Percentiles rank a stretch among this genome's conserved stretches.
phyloP scores from a whole-genome alignment of 2,329 filamentous ascomycete species.

The Alternaria brassicicola region DNA sequence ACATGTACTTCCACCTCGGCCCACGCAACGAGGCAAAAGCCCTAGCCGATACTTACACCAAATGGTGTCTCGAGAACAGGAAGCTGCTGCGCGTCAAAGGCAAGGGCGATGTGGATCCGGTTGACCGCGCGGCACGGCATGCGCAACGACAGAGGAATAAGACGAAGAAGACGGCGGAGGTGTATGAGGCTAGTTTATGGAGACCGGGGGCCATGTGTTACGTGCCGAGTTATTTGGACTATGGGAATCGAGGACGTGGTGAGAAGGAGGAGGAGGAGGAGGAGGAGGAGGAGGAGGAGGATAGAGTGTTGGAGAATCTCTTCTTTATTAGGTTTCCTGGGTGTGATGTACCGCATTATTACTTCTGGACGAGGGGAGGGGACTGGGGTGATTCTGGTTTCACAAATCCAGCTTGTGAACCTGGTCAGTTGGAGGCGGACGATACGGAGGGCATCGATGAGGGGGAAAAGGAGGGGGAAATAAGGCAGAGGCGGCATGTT shows the following conservation, averaged over 20 bases:
- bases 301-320: constrained; percentile 23
- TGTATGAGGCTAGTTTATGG: constrained; percentile 29
- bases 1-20: constrained; percentile 37
- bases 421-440: too few relatives aligned
- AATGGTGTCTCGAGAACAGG: constrained; percentile 19
- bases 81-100: constrained; percentile 10
- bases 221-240: constrained; percentile 35
- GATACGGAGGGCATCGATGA: background rate
- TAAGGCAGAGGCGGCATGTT: background rate
- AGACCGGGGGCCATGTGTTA: constrained; percentile 32
- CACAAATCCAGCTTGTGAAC: background rate
- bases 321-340: constrained; percentile 38
- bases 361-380: constrained; percentile 34
- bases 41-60: constrained; percentile 26
- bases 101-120: background rate
- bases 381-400: constrained; percentile 2
- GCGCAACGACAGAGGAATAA: constrained; percentile 19
- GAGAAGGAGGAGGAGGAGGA: background rate
- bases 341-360: constrained; percentile 42
- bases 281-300: background rate
- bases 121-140: constrained; percentile 10
- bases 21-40: constrained; percentile 6
- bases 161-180: constrained; percentile 20
- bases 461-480: background rate
- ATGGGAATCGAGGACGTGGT: background rate